phyloP scores from a whole-genome alignment of 208 protist genomes.

The Leishmania martiniquensis region DNA sequence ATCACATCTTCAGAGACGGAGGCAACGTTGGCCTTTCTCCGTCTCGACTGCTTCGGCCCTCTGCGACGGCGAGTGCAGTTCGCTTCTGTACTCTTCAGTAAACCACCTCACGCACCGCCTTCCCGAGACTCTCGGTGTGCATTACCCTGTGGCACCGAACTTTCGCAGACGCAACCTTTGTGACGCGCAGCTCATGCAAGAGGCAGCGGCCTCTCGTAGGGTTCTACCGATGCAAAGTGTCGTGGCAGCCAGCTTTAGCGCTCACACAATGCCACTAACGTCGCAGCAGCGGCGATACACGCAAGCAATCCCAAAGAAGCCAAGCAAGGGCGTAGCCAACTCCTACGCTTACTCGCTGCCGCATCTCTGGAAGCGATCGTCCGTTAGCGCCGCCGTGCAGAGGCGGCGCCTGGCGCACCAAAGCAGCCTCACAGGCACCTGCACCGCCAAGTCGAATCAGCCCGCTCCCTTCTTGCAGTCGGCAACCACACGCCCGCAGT shows the following conservation, averaged over 20 bases:
- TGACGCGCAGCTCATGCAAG: conserved; percentile 15
- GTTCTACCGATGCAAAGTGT: neutral
- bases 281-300: neutral
- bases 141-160: conserved; percentile 18
- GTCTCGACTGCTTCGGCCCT: neutral
- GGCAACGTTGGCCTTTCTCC: neutral
- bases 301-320: neutral
- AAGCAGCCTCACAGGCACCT: neutral
- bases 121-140: conserved; percentile 15
- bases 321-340: neutral
- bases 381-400: neutral
- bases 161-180: conserved; percentile 23
- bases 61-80: neutral
- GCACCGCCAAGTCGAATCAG: neutral
- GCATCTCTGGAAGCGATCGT: neutral
- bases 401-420: neutral
- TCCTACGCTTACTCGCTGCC: neutral
- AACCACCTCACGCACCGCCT: conserved; percentile 21
- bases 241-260: neutral
- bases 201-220: neutral
- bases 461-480: neutral
- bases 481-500: neutral
- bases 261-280: neutral
- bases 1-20: neutral
- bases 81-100: conserved; percentile 28